Evolutionary conservation across 306 rosid genomes (phyloP).

Genomic region (Vigna reflexopilosa): DNA sequence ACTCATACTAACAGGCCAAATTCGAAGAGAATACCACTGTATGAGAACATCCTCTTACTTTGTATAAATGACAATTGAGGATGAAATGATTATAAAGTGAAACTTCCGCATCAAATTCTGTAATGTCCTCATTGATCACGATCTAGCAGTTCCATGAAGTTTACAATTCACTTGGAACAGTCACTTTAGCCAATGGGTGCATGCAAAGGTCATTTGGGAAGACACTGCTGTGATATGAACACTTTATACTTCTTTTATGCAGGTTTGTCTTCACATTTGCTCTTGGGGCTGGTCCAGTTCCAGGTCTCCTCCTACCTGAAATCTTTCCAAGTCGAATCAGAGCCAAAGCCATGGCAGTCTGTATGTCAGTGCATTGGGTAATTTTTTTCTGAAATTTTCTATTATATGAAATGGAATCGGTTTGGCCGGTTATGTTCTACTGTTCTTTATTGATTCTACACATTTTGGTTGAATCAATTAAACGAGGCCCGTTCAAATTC

Average conservation of each 20-base stretch:
- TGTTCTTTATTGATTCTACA: conserved; percentile 21
- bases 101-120: conserved; percentile 15
- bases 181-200: conserved; percentile 8
- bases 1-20: conserved; percentile 8
- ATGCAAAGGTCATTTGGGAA: background rate
- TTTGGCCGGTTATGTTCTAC: background rate
- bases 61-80: conserved; percentile 1
- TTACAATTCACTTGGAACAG: conserved; percentile 12
- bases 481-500: conserved; percentile 21
- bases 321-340: conserved; percentile 89
- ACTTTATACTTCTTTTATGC: conserved; percentile 46
- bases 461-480: conserved; percentile 25
- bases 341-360: conserved; percentile 95
- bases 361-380: conserved; percentile 99
- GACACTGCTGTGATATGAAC: conserved; percentile 32
- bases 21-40: background rate
- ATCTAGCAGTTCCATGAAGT: conserved; percentile 19
- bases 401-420: conserved; percentile 15
- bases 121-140: too few relatives aligned
- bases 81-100: background rate
- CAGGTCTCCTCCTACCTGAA: conserved; percentile 93
- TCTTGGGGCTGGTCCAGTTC: conserved; percentile 99
- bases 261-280: conserved; percentile 94
- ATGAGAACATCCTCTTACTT: conserved; percentile 5
- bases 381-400: conserved; percentile 41